Evolutionary conservation across 208 protist species (phyloP), one percentile per base, ranked within the genome.

Genomic region (Leishmania gerbilli): DNA sequence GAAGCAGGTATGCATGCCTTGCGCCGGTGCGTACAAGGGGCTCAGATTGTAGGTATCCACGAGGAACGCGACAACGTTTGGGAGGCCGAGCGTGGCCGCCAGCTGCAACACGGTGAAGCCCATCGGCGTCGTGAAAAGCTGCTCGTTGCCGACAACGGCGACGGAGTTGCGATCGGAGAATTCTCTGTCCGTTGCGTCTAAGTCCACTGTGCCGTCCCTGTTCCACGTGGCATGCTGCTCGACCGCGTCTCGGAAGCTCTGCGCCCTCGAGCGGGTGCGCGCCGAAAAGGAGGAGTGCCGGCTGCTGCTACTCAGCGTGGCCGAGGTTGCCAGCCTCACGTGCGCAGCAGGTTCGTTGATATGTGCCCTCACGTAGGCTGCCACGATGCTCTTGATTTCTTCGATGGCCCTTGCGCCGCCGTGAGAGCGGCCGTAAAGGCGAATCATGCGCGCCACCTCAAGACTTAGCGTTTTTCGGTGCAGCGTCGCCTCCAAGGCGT

Each of bases 91-190:
- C 3, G 89, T 84, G 27, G 90, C 86, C 37, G 89, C 87, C 17
- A 97, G 86, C 80, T 97, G 93, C 76, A 97, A 80, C 9, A 87
- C 85, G 0, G 93, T 92, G 79, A 90, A 95, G 47, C 89, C 90
- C 79, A 93, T 89, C 55, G 90, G 89, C 15, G 89, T 91, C 11
- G 86, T 90, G 42, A 94, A 88, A 71, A 85, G 77, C 11, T 82
- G 82, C 74, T 96, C 87, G 55, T 74, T 89, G 27, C 82, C 82
- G 11, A 93, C 62, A 8, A 87, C 67, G 34, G 80, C 60, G 5
- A 68, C 75, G 40, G 69, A 27, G 49, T 7, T 76, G 40, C 34
- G 49, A 17, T 51, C 71, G 49, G 65, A 42, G 11, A 51, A 45
- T 47, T 58, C 76, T 11, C 45, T 58, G 17, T 65, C 71, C 37